Percentiles rank a stretch among this genome's conserved stretches.
Evolutionary conservation across 495 filamentous ascomycete species (phyloP).

Genomic region (Penicillium psychrofluorescens): DNA sequence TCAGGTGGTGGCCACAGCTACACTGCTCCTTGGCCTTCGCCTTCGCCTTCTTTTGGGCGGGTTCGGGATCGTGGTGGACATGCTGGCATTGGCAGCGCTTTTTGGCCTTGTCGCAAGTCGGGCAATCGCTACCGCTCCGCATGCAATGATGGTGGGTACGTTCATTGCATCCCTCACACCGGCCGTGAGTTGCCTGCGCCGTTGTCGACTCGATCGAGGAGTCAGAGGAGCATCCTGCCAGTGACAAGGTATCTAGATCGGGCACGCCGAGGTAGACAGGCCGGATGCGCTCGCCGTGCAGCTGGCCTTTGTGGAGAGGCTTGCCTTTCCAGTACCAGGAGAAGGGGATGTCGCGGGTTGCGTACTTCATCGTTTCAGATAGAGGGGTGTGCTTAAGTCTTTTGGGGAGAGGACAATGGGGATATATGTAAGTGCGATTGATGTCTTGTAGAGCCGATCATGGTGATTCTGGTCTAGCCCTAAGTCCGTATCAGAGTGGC

Average conservation of each 20-base stretch:
- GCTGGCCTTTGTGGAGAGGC: slow-evolving; percentile 8
- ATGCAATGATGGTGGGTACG: neutral
- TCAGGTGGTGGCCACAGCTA: too few species aligned
- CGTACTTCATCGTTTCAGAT: slow-evolving; percentile 1
- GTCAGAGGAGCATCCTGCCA: neutral
- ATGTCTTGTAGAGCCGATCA: too few species aligned
- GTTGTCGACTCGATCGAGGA: too few species aligned
- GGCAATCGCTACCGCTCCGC: neutral
- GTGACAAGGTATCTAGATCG: neutral
- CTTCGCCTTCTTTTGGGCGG: neutral
- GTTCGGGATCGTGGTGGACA: neutral
- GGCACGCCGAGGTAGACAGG: neutral
- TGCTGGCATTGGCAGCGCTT: neutral
- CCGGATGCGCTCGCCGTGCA: neutral
- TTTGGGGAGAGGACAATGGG: neutral
- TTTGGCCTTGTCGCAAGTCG: neutral
- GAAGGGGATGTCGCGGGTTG: slow-evolving; percentile 5
- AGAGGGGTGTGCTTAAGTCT: neutral
- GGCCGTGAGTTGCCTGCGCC: neutral
- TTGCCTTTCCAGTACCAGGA: slow-evolving; percentile 19
- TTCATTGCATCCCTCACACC: neutral
- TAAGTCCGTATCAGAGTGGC: neutral
- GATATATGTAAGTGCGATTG: too few species aligned
- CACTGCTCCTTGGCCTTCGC: neutral
- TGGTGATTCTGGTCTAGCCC: too few species aligned